phyloP scores from a whole-genome alignment of 2,329 filamentous ascomycete species.

The Podosphaera xanthii region DNA sequence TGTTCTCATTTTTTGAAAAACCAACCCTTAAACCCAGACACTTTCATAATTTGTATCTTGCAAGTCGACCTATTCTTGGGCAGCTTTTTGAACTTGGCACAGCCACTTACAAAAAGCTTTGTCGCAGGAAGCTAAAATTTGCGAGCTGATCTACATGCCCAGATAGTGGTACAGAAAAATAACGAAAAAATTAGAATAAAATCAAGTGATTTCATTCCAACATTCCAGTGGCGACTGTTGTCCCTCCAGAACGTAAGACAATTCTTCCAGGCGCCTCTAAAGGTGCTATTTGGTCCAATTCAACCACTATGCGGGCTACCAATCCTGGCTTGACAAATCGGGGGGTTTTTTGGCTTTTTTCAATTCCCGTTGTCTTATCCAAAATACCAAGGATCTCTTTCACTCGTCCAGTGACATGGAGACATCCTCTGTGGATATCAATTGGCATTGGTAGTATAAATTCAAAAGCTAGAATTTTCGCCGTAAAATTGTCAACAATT shows the following conservation, averaged over 20 bases:
- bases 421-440: conserved; percentile 66
- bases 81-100: too few relatives aligned
- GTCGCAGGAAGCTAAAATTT: too few relatives aligned
- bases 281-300: conserved; percentile 50
- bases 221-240: conserved; percentile 71
- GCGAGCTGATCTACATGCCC: too few relatives aligned
- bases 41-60: too few relatives aligned
- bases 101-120: too few relatives aligned
- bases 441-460: conserved; percentile 72
- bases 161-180: too few relatives aligned
- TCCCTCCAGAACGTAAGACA: conserved; percentile 56
- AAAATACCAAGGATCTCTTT: conserved; percentile 47
- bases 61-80: too few relatives aligned
- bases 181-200: background rate
- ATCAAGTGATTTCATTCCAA: conserved; percentile 29
- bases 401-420: conserved; percentile 60
- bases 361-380: conserved; percentile 56
- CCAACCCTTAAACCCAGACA: too few relatives aligned
- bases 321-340: conserved; percentile 59
- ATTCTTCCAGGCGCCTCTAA: conserved; percentile 61
- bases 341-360: conserved; percentile 47
- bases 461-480: conserved; percentile 76
- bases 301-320: conserved; percentile 56
- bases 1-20: too few relatives aligned
- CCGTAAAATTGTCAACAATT: conserved; percentile 50